phyloP scores from a whole-genome alignment of 2,329 filamentous ascomycete genomes.

The Sporothrix mexicana region DNA sequence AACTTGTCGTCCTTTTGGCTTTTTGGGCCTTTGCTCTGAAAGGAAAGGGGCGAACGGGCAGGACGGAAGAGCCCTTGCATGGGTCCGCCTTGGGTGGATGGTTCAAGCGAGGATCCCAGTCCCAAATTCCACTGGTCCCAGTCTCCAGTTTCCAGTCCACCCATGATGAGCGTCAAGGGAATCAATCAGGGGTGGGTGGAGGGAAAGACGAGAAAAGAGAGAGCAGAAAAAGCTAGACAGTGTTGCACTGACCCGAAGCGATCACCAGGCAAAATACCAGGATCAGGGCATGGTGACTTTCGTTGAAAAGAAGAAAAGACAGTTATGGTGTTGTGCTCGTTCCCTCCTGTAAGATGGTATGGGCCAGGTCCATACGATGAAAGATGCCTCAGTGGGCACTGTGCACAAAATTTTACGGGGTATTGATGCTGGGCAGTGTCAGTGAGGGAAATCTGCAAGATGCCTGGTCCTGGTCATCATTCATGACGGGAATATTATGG shows the following conservation, averaged over 20 bases:
- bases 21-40: slow-evolving; percentile 23
- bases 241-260: slow-evolving; percentile 18
- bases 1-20: neutral
- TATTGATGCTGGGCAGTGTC: neutral
- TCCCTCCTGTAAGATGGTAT: neutral
- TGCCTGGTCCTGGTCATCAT: neutral
- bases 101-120: slow-evolving; percentile 23
- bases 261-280: neutral
- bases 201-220: neutral
- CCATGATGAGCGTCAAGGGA: slow-evolving; percentile 23
- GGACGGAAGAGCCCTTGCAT: slow-evolving; percentile 23
- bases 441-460: neutral
- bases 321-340: slow-evolving; percentile 11
- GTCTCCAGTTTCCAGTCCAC: neutral
- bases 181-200: slow-evolving; percentile 25
- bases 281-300: neutral
- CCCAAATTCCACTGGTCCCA: neutral
- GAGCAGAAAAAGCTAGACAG: neutral
- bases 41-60: slow-evolving; percentile 27
- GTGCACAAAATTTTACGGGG: slow-evolving; percentile 10
- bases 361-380: neutral
- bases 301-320: neutral
- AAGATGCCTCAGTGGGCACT: neutral
- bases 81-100: slow-evolving; percentile 18
- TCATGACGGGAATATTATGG: neutral